Evolutionary conservation across 1,284 basidiomycete species (phyloP).

Genomic region (Lentinus polychrous): DNA sequence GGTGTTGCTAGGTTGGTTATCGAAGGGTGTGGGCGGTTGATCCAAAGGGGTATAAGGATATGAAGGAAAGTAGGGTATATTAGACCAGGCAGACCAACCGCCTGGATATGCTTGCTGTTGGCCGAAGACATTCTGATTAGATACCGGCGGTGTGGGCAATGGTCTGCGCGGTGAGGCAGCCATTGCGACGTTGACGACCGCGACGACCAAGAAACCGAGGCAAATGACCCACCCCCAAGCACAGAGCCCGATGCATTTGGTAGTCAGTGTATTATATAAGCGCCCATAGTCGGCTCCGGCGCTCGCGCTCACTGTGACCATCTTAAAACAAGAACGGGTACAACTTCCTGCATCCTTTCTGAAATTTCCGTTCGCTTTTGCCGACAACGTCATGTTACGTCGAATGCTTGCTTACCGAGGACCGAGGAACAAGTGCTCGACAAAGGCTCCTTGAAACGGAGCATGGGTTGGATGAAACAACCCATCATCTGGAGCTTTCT

Average conservation of each 20-base stretch:
- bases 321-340: too few relatives aligned
- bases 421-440: too few relatives aligned
- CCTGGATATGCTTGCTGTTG: constrained; percentile 16
- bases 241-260: constrained; percentile 12
- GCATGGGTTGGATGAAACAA: too few relatives aligned
- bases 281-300: too few relatives aligned
- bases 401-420: too few relatives aligned
- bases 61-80: constrained; percentile 18
- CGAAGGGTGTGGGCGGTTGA: constrained; percentile 29
- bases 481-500: too few relatives aligned
- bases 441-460: too few relatives aligned
- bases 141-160: constrained; percentile 36
- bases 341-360: too few relatives aligned
- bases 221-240: constrained; percentile 10
- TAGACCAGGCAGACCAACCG: constrained; percentile 10
- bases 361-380: too few relatives aligned
- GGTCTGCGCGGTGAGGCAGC: constrained; percentile 29
- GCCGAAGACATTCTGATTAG: constrained; percentile 13
- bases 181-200: constrained; percentile 11
- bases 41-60: constrained; percentile 36
- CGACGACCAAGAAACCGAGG: constrained; percentile 6
- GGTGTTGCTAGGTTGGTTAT: constrained; percentile 36
- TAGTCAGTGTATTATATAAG: too few relatives aligned
- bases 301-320: too few relatives aligned
- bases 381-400: too few relatives aligned